phyloP scores from a whole-genome alignment of 768 basidiomycete species.

The Calocybe gangraenosa region DNA sequence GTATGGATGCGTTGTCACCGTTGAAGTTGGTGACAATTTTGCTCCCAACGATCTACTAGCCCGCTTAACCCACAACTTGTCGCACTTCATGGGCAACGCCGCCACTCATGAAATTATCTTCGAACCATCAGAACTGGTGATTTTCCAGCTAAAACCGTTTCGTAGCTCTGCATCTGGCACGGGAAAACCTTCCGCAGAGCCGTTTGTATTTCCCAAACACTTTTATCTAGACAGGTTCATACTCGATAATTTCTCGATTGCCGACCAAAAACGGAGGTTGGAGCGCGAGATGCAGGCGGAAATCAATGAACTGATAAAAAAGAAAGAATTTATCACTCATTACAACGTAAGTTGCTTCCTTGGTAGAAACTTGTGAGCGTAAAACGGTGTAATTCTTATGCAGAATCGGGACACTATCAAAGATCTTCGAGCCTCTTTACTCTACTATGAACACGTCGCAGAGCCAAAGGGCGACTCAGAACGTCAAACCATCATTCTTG shows the following conservation, averaged over 20 bases:
- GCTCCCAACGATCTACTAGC: slow-evolving; percentile 55
- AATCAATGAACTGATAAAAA: slow-evolving; percentile 40
- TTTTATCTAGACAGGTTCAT: slow-evolving; percentile 76
- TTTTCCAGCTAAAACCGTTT: slow-evolving; percentile 40
- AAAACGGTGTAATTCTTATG: slow-evolving; percentile 2
- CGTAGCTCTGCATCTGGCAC: slow-evolving; percentile 12
- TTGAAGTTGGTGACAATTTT: slow-evolving; percentile 41
- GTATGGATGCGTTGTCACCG: slow-evolving; percentile 45
- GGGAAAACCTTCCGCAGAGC: slow-evolving; percentile 27
- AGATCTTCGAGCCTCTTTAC: slow-evolving; percentile 54
- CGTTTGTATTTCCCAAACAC: slow-evolving; percentile 58
- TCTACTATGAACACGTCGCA: slow-evolving; percentile 72
- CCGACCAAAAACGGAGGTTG: slow-evolving; percentile 30
- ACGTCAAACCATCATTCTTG: slow-evolving; percentile 39
- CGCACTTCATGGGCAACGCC: slow-evolving; percentile 23
- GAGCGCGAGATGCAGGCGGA: slow-evolving; percentile 42
- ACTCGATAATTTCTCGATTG: slow-evolving; percentile 46
- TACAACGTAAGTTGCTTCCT: slow-evolving; percentile 46
- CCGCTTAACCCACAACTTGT: slow-evolving; percentile 42
- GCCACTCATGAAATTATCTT: slow-evolving; percentile 55
- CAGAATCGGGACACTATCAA: slow-evolving; percentile 63
- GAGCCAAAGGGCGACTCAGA: slow-evolving; percentile 39
- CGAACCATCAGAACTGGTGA: slow-evolving; percentile 58
- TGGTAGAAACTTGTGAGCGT: background rate
- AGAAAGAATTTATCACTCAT: slow-evolving; percentile 44